Evolutionary conservation across 345 rosid species (phyloP), one percentile per base, ranked within the genome.

Genomic region (Xanthoceras sorbifolium): DNA sequence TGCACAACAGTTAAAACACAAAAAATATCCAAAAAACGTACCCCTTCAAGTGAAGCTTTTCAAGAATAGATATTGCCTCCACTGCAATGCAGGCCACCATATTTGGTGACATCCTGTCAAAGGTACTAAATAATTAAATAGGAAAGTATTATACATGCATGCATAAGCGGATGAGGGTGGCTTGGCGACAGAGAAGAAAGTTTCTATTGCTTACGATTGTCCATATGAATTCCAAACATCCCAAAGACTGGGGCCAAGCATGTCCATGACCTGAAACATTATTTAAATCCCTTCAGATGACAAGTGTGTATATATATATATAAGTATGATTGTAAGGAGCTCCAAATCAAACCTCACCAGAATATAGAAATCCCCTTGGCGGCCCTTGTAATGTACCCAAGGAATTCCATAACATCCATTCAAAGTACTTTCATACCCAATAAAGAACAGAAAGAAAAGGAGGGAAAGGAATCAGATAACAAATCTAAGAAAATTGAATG

Each of bases 191-290:
- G 69, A 77, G 69, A 74, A 32, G 31, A 25, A 23, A 57, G 65
- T 52, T 42, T 69, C 9, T 5, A 15, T 61, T 67, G 69, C 92
- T 85, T 91, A 91, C 96, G 96, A 88, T 79, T 91, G 96, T 67
- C 90, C 91, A 38, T 80, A 72, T 62, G 92, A 85, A 78, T 91
- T 96, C 99, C 99, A 96, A 54, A 96, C 93, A 85, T 96, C 99
- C 98, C 99, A 96, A 40, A 93, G 89, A 82, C 99, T 96, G 46
- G 98, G 99, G 42, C 98, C 99, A 75, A 96, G 92, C 82, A 93
- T 92, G 85, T 96, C 99, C 99, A 96, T 96, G 68, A 92, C 97
- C 99, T 96, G 86, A 82, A 85, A 86, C 67, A 60, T 75, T 74
- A 76, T 64, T 67, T 40, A 23, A n/a, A 2, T 38, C 63, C 64